Percentiles rank a stretch among this genome's conserved stretches.
These are phyloP conservation scores for Didymellaceae sp. DNA, from an alignment of 2,329 filamentous ascomycete species.

Conservation along the genomic window DNA sequence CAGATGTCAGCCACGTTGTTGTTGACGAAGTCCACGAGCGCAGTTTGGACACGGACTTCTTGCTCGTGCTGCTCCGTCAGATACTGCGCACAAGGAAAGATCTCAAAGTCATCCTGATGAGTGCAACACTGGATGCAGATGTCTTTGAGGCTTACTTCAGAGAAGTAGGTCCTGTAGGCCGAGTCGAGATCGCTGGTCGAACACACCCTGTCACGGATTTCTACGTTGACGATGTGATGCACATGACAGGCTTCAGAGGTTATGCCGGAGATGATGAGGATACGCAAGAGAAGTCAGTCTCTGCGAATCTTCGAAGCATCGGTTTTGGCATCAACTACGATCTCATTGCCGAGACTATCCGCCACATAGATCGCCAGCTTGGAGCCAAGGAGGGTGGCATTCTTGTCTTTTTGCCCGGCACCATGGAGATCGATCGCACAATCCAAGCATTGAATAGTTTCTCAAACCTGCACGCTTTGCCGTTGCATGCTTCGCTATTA, in stretches of 20 bases:
- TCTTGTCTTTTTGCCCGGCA: constrained; percentile 92
- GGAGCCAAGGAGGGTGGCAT: constrained; percentile 80
- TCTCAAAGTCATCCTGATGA: constrained; percentile 93
- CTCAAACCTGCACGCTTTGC: constrained; percentile 75
- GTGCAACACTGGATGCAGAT: constrained; percentile 87
- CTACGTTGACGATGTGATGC: constrained; percentile 87
- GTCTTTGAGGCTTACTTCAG: constrained; percentile 87
- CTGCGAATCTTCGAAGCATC: constrained; percentile 52
- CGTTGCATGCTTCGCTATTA: constrained; percentile 89
- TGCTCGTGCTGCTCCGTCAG: constrained; percentile 85
- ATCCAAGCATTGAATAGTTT: constrained; percentile 71
- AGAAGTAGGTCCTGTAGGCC: constrained; percentile 72
- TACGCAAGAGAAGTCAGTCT: constrained; percentile 56
- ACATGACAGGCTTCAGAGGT: constrained; percentile 72
- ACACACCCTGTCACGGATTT: constrained; percentile 90
- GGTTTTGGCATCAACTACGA: constrained; percentile 90
- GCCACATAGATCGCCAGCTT: constrained; percentile 80
- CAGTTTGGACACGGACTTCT: constrained; percentile 91
- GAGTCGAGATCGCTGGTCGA: constrained; percentile 84
- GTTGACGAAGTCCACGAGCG: constrained; percentile 97
- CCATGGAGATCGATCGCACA: constrained; percentile 86
- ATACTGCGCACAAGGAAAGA: constrained; percentile 77
- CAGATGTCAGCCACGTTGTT: constrained; percentile 91
- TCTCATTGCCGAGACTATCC: constrained; percentile 79
- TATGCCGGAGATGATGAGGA: constrained; percentile 58